Conservation (phyloP, 306 rosid genomes). For the Astragalus membranaceus region DNA sequence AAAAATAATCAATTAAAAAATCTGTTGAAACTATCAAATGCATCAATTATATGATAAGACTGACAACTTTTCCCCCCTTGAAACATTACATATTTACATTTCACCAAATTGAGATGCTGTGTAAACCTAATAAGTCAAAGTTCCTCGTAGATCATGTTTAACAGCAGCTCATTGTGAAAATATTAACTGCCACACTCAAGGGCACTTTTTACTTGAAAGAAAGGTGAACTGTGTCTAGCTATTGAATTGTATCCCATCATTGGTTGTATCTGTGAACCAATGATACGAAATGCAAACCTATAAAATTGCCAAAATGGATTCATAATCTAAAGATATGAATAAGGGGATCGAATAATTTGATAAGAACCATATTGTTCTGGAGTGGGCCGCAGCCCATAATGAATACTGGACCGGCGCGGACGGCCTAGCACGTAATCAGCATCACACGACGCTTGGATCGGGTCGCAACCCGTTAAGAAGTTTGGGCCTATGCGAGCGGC, state of each 20-base stretch:
- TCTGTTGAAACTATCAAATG: conserved; percentile 8
- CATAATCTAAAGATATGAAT: not conserved
- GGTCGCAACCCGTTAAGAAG: too few relatives aligned
- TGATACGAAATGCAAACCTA: not conserved
- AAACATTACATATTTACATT: not conserved
- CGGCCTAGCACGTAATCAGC: too few relatives aligned
- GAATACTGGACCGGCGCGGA: too few relatives aligned
- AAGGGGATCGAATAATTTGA: not conserved
- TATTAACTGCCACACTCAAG: not conserved
- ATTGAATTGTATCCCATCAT: not conserved
- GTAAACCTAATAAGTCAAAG: not conserved
- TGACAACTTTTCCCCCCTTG: not conserved
- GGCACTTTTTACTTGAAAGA: conserved; percentile 11
- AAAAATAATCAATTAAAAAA: conserved; percentile 3
- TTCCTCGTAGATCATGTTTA: not conserved
- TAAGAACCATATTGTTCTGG: not conserved
- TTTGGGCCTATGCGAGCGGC: too few relatives aligned
- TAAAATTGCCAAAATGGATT: not conserved
- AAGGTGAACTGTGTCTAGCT: conserved; percentile 6
- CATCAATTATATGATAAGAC: not conserved
- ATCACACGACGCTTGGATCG: too few relatives aligned
- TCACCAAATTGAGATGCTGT: conserved; percentile 1
- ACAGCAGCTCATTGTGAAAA: not conserved
- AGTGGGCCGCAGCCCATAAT: too few relatives aligned
- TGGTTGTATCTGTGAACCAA: not conserved